Evolutionary conservation across 116 monocot genomes (phyloP).

Genomic region (Iris pallida): DNA sequence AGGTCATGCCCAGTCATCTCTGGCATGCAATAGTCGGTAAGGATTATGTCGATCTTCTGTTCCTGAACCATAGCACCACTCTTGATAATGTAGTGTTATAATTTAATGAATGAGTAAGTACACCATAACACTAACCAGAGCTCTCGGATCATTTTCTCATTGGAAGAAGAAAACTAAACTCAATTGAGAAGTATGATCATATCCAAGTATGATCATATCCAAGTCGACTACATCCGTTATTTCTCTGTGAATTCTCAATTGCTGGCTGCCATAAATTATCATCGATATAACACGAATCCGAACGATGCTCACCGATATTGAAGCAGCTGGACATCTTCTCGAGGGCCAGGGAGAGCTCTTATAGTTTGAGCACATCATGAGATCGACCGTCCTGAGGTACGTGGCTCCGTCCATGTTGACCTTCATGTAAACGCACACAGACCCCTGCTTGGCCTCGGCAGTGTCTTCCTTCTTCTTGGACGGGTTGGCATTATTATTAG

Average conservation of each 20-base stretch:
- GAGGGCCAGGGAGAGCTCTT: constrained; percentile 19
- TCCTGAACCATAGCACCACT: constrained; percentile 19
- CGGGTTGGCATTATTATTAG: background rate
- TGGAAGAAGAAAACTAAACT: no score
- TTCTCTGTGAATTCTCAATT: background rate
- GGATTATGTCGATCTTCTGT: constrained; percentile 57
- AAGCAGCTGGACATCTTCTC: constrained; percentile 23
- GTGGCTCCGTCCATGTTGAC: constrained; percentile 24
- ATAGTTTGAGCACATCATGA: constrained; percentile 14
- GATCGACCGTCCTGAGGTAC: constrained; percentile 18
- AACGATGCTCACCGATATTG: constrained; percentile 14
- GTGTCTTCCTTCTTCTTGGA: constrained; percentile 10
- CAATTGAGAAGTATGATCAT: no score
- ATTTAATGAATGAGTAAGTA: background rate
- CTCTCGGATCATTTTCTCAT: no score
- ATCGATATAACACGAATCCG: no score
- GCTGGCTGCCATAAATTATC: no score
- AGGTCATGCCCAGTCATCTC: constrained; percentile 81
- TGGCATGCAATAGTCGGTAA: constrained; percentile 82
- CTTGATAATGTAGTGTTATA: background rate
- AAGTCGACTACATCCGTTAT: background rate
- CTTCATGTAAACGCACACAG: constrained; percentile 16
- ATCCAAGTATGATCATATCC: no score
- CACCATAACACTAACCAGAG: background rate
- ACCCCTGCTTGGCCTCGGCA: constrained; percentile 2